Evolutionary conservation across 1,284 basidiomycete genomes (phyloP).

Genomic region (Calocybe gambosa): DNA sequence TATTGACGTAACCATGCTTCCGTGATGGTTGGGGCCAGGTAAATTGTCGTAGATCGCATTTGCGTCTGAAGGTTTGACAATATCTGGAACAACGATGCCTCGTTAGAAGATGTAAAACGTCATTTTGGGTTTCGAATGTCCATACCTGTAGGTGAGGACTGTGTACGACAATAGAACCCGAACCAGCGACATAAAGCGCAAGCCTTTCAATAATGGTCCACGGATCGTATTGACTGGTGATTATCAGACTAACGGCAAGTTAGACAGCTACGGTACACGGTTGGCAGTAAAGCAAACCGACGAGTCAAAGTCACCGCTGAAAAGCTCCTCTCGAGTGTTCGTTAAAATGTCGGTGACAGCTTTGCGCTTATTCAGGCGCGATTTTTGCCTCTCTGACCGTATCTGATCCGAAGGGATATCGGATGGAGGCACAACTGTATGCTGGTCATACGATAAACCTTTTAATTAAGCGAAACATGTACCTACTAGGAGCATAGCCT

Average conservation of each 20-base stretch:
- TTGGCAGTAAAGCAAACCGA: slow-evolving; percentile 27
- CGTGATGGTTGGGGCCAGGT: slow-evolving; percentile 75
- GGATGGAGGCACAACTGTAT: slow-evolving; percentile 48
- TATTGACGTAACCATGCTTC: slow-evolving; percentile 91
- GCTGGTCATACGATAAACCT: slow-evolving; percentile 7
- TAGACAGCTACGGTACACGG: background rate
- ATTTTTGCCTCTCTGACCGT: slow-evolving; percentile 64
- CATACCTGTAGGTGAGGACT: slow-evolving; percentile 74
- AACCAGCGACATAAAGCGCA: slow-evolving; percentile 76
- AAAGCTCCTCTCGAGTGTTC: slow-evolving; percentile 74
- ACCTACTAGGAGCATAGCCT: slow-evolving; percentile 63
- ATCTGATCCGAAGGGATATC: slow-evolving; percentile 50
- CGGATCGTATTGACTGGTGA: slow-evolving; percentile 85
- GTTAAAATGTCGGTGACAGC: slow-evolving; percentile 52
- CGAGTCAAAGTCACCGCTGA: slow-evolving; percentile 85
- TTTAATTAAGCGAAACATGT: slow-evolving; percentile 4
- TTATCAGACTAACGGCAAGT: slow-evolving; percentile 52
- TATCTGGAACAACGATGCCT: slow-evolving; percentile 33
- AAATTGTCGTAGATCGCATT: slow-evolving; percentile 62
- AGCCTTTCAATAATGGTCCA: slow-evolving; percentile 76
- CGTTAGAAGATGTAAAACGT: background rate
- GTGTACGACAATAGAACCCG: slow-evolving; percentile 82
- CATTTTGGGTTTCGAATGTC: no score
- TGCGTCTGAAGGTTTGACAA: slow-evolving; percentile 74
- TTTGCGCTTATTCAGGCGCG: slow-evolving; percentile 69